These are phyloP conservation scores for Aspergillus cristatus DNA, from an alignment of 495 filamentous ascomycete species.

Conservation along the genomic window DNA sequence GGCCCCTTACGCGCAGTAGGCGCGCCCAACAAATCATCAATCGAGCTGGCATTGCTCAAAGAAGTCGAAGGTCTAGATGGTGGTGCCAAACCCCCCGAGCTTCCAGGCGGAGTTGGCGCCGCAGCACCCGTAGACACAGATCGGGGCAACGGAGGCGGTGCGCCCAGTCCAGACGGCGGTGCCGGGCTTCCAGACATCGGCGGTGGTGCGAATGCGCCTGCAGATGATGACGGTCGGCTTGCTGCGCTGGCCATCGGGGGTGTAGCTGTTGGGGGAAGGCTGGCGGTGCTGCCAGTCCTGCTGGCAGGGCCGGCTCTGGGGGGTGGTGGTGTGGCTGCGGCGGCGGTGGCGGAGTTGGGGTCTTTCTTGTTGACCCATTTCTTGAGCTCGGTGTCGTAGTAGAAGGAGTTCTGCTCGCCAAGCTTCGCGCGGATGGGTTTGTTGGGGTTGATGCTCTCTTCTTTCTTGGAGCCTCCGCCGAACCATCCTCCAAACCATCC, in stretches of 20 bases:
- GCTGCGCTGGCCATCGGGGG: slow-evolving; percentile 21
- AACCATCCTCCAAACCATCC: slow-evolving; percentile 89
- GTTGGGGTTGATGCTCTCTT: slow-evolving; percentile 37
- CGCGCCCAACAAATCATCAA: slow-evolving; percentile 74
- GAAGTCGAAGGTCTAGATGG: slow-evolving; percentile 51
- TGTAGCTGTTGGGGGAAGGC: slow-evolving; percentile 25
- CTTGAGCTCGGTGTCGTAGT: slow-evolving; percentile 88
- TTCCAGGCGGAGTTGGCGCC: slow-evolving; percentile 21
- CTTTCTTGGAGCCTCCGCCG: slow-evolving; percentile 59
- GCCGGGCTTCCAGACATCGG: slow-evolving; percentile 32
- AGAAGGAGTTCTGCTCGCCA: slow-evolving; percentile 86
- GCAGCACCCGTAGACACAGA: slow-evolving; percentile 31
- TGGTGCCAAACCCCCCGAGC: slow-evolving; percentile 13
- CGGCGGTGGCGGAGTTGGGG: slow-evolving; percentile 34
- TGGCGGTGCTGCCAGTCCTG: slow-evolving; percentile 27
- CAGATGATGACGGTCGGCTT: slow-evolving; percentile 33
- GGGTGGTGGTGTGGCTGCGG: slow-evolving; percentile 45
- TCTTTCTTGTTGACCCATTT: slow-evolving; percentile 98
- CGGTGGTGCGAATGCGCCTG: slow-evolving; percentile 24
- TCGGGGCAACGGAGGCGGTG: slow-evolving; percentile 23
- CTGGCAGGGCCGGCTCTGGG: slow-evolving; percentile 36
- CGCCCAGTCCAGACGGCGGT: slow-evolving; percentile 22
- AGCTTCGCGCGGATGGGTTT: slow-evolving; percentile 88
- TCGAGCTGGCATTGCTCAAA: slow-evolving; percentile 70
- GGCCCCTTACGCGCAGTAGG: slow-evolving; percentile 57